Evolutionary conservation across 768 basidiomycete species (phyloP).

Genomic region (Amanita rimosa): DNA sequence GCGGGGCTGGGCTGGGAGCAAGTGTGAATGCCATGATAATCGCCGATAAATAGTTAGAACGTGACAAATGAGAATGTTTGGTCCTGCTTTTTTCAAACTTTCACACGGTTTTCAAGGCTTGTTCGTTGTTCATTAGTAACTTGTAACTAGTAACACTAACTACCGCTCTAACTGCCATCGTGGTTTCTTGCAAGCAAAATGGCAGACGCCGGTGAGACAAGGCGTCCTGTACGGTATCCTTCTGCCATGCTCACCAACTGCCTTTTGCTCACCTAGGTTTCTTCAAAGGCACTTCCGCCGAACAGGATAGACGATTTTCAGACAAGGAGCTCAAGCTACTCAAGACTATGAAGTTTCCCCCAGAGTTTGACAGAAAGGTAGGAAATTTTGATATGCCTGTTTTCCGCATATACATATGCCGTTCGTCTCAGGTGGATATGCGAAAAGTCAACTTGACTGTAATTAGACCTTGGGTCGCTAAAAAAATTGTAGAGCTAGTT

Average conservation of each 20-base stretch:
- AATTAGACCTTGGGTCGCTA: constrained; percentile 91
- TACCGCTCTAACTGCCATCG: neutral
- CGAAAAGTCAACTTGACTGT: constrained; percentile 90
- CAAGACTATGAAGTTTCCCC: constrained; percentile 83
- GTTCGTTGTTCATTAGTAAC: neutral
- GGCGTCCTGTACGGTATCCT: constrained; percentile 14
- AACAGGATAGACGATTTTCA: constrained; percentile 87
- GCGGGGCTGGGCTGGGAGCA: no score
- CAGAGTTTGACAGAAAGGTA: constrained; percentile 83
- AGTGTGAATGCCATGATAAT: no score
- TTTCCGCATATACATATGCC: neutral
- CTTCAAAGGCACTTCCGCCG: constrained; percentile 85
- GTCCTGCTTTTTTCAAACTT: no score
- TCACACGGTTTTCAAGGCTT: neutral
- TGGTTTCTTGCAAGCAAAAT: constrained; percentile 17
- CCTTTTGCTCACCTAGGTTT: constrained; percentile 41
- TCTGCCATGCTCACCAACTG: constrained; percentile 11
- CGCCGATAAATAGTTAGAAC: no score
- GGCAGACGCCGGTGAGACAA: constrained; percentile 47
- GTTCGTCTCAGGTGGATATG: constrained; percentile 65
- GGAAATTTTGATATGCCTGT: neutral
- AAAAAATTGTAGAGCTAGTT: constrained; percentile 81
- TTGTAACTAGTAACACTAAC: no score
- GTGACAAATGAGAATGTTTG: no score
- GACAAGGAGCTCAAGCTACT: constrained; percentile 91